Evolutionary conservation across 805 yeast species (phyloP), one percentile per base, ranked within the genome.

Genomic region (Saccharomyces mikatae): DNA sequence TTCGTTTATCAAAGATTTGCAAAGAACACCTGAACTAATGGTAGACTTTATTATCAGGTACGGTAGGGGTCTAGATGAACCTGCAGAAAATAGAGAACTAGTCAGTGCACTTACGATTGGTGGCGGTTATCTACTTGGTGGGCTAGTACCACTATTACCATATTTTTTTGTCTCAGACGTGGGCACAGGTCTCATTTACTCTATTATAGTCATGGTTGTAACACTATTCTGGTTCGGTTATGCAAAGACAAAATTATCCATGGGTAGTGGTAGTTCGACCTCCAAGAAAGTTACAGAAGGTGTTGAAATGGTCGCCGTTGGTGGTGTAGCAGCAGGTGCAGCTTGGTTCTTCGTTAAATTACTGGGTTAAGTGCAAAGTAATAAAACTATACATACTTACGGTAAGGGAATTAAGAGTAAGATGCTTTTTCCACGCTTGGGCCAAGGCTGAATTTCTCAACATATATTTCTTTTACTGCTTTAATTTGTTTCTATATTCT

Each of bases 261-360:
- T 91, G 75, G 96, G 95, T 53, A 82, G 81, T 26, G 90, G 83
- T 57, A 81, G 87, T 62, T 78, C 88, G n/a, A 64, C 68, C 1
- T 63, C 67, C 58, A 81, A 80, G 59, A 86, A 85, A 65, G 72
- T 86, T 3, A 73, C 76, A 51, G 97, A 91, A 70, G 98, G 97
- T 47, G 54, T 86, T 21, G 95, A 89, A 72, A 92, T 94, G 98
- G 83, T 89, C 52, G 71, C 86, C n/a, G 91, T 89, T 51, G 99
- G 99, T 44, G 95, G 97, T n/a, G 74, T 87, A 31, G 98, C 99
- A 24, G 98, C 99, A 4, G 96, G 96, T 4, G 87, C 96, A 26
- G 99, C 99, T 10, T 92, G 96, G 96, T 82, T 81, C 48, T 80
- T 91, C 67, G 99, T 92, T 32, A 86, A 83, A 68, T 69, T 85